Base-by-base conservation (phyloP, 345 rosid species). In the Salix dunnii region DNA sequence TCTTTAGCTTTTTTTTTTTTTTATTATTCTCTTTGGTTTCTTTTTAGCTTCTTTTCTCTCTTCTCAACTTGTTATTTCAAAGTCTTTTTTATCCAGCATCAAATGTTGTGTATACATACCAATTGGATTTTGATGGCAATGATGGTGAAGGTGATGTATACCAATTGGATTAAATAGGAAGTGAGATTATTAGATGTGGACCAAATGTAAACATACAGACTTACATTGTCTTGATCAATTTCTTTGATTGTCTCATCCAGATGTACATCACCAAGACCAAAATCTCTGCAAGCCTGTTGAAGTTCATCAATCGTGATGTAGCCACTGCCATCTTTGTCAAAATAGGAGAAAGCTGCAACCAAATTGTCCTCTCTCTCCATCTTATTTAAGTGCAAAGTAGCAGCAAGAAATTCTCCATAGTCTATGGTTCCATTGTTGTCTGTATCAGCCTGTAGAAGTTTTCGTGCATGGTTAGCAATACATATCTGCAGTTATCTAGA, bases 361-460 rank as follows among this genome's bases (percentile, higher is more conserved):
- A 94, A 84, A 76, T 94, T 91, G 85, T 94, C 97, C 75, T 92
- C 98, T 77, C 93, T 88, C 79, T 94, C 97, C 84, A 91, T 93
- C 85, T 93, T 95, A 79, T 93, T 95, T 20, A 93, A 53, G 82
- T 95, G 99, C 83, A 95, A 80, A 8, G 98, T 95, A 42, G 99
- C 99, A 70, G 99, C 99, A 20, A 95, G 89, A 75, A 95, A 95
- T 65, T 95, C 98, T 21, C 94, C 96, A 33, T 95, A 95, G 81
- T 93, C 98, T 75, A 95, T 90, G 17, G 98, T 86, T 72, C 99
- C 99, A 8, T 84, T 93, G 71, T 90, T 91, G 84, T 95, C 99
- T 5, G 93, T 88, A 88, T 95, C 99, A 46, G 99, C 98, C 99
- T 95, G 91, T 73, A 77, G 82, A 74, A 58, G 11, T 67, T 67